Evolutionary conservation across 2,329 filamentous ascomycete species (phyloP).

Genomic region (Cercospora sojina): DNA sequence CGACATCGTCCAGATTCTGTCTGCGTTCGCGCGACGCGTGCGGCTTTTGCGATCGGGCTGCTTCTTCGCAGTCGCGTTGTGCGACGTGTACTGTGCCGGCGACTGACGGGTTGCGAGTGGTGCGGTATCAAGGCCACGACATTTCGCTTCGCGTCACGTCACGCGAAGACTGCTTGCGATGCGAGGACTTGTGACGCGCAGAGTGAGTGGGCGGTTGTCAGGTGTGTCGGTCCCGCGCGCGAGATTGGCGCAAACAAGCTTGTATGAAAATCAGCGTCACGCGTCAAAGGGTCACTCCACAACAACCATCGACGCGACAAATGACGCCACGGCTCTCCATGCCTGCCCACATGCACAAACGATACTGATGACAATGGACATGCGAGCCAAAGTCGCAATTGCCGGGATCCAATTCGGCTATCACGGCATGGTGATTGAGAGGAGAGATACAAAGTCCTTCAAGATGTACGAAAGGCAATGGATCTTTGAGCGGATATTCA

Average conservation of each 20-base stretch:
- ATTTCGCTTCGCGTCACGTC: neutral
- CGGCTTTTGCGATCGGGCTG: constrained; percentile 1
- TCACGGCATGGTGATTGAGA: neutral
- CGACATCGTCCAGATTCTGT: constrained; percentile 15
- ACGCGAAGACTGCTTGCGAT: neutral
- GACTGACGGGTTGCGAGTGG: neutral
- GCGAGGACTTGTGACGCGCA: neutral
- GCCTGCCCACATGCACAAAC: neutral
- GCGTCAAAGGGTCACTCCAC: constrained; percentile 3
- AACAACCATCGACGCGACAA: constrained; percentile 3
- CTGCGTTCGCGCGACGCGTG: constrained; percentile 12
- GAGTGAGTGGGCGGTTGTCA: neutral
- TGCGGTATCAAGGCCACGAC: neutral
- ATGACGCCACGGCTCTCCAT: constrained; percentile 1
- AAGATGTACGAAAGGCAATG: neutral
- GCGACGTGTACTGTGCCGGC: neutral
- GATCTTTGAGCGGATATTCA: neutral
- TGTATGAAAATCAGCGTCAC: neutral
- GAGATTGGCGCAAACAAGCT: neutral
- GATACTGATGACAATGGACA: neutral
- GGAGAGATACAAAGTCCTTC: neutral
- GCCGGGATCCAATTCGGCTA: neutral
- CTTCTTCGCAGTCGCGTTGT: constrained; percentile 1
- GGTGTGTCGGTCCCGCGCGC: constrained; percentile 2
- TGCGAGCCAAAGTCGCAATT: neutral